phyloP scores from a whole-genome alignment of 345 rosid genomes.

The Pelargonium nanum region DNA sequence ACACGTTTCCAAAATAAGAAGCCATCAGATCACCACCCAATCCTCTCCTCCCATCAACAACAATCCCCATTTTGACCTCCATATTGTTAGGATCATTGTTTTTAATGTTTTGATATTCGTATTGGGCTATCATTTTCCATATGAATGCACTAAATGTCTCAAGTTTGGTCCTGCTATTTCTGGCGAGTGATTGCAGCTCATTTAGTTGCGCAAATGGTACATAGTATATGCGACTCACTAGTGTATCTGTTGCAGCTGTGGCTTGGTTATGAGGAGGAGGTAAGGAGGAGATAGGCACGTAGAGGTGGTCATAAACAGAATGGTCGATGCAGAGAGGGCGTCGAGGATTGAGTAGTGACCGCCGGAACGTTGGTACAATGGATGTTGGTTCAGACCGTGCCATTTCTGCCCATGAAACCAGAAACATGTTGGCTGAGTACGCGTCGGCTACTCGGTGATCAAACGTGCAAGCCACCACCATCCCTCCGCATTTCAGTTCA shows the following conservation, averaged over 20 bases:
- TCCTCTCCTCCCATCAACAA: constrained; percentile 55
- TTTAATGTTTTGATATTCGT: background rate
- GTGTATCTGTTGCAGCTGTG: constrained; percentile 9
- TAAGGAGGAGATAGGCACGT: constrained; percentile 33
- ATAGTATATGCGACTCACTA: constrained; percentile 50
- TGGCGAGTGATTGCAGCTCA: constrained; percentile 35
- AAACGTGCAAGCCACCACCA: constrained; percentile 57
- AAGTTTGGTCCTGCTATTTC: constrained; percentile 38
- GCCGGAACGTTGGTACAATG: constrained; percentile 40
- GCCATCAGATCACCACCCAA: constrained; percentile 17
- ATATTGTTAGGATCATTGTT: background rate
- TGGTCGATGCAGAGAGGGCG: constrained; percentile 23
- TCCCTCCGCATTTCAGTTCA: constrained; percentile 51
- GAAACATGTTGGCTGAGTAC: constrained; percentile 61
- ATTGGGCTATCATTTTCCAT: constrained; percentile 57
- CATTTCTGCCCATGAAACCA: constrained; percentile 57
- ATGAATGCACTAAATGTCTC: constrained; percentile 57
- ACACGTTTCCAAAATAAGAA: constrained; percentile 54
- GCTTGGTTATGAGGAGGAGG: constrained; percentile 30
- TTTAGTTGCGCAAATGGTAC: constrained; percentile 23
- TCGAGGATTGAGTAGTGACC: constrained; percentile 49
- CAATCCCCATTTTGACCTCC: constrained; percentile 40
- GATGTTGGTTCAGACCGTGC: constrained; percentile 35
- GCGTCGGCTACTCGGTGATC: constrained; percentile 81
- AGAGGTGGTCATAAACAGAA: constrained; percentile 37